phyloP scores from a whole-genome alignment of 169 alveolate genomes.

The Perkinsus chesapeaki region DNA sequence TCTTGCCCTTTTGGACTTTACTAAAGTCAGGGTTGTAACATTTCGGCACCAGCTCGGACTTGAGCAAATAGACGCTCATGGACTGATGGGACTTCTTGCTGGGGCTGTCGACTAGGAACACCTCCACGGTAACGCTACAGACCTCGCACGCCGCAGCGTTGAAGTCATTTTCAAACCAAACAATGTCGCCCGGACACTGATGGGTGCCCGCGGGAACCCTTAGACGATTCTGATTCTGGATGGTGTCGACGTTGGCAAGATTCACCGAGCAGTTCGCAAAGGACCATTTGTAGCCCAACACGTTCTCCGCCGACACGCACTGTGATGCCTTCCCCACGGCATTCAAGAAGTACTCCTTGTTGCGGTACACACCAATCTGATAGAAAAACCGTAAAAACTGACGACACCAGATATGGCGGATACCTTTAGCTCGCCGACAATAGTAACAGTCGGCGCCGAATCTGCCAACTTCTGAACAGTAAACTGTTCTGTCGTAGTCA shows the following conservation, averaged over 20 bases:
- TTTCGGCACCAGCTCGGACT: background rate
- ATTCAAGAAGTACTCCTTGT: background rate
- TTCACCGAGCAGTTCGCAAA: background rate
- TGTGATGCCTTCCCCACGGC: background rate
- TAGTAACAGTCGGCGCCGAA: background rate
- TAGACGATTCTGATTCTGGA: background rate
- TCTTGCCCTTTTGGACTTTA: background rate
- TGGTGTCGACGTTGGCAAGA: background rate
- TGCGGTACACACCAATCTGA: background rate
- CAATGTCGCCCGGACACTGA: background rate
- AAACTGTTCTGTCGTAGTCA: background rate
- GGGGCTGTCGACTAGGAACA: background rate
- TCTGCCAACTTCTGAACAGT: background rate
- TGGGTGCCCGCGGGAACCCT: background rate
- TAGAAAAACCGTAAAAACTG: no score
- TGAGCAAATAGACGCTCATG: background rate
- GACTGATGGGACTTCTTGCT: background rate
- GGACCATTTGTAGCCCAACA: background rate
- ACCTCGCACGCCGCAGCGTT: background rate
- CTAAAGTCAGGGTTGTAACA: background rate
- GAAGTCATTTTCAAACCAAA: background rate
- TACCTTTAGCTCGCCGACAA: background rate
- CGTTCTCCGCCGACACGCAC: background rate
- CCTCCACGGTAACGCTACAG: background rate
- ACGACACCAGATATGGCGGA: no score